Percentiles rank a stretch among this genome's conserved stretches.
Evolutionary conservation across 2,329 filamentous ascomycete species (phyloP).

Genomic region (Fusarium fracticaudum): DNA sequence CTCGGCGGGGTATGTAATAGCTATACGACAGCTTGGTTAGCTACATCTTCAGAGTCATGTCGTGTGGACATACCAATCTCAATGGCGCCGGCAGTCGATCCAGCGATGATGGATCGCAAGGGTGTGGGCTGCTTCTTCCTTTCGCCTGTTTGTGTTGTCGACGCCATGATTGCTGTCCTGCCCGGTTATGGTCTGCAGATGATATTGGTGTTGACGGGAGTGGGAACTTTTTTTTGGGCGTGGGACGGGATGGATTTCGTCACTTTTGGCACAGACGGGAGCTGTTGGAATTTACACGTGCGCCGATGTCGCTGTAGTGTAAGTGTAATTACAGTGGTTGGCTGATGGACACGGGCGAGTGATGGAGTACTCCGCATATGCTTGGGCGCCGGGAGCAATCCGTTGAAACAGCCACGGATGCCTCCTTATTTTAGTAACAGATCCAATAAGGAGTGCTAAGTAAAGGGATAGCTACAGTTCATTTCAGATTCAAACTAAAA

Average conservation of each 20-base stretch:
- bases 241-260: constrained; percentile 39
- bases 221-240: constrained; percentile 24
- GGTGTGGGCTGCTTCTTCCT: constrained; percentile 71
- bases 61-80: constrained; percentile 76
- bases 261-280: constrained; percentile 29
- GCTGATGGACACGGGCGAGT: neutral
- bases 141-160: constrained; percentile 37
- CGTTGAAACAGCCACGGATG: neutral
- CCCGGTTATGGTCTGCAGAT: neutral
- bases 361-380: neutral
- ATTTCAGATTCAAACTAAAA: neutral
- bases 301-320: constrained; percentile 40
- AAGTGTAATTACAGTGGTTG: neutral
- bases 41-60: neutral
- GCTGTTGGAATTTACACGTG: constrained; percentile 22
- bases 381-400: neutral
- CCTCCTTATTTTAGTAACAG: neutral
- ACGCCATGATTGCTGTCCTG: constrained; percentile 41
- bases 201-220: neutral
- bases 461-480: neutral
- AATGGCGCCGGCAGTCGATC: constrained; percentile 90
- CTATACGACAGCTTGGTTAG: constrained; percentile 44
- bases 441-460: neutral
- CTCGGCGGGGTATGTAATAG: constrained; percentile 94
- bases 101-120: constrained; percentile 89